phyloP scores from a whole-genome alignment of 768 basidiomycete species.

The Leccinum arenicola region DNA sequence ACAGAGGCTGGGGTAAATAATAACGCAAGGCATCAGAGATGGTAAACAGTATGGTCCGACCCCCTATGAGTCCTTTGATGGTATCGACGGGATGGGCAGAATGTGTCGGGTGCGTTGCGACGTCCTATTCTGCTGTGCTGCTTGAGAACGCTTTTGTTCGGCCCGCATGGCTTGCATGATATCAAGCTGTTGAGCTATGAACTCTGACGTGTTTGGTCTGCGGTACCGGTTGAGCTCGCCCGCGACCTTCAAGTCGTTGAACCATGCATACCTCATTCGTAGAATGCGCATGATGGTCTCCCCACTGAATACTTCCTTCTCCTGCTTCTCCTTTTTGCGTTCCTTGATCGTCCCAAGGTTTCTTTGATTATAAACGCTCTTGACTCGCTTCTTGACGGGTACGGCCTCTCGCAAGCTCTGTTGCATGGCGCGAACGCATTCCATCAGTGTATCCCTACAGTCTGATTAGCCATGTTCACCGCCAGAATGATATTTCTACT shows the following conservation, averaged over 20 bases:
- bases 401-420: slow-evolving; percentile 73
- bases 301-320: slow-evolving; percentile 71
- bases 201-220: slow-evolving; percentile 80
- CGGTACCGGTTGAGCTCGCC: slow-evolving; percentile 2
- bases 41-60: neutral
- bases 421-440: slow-evolving; percentile 95
- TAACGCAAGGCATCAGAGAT: slow-evolving; percentile 23
- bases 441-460: slow-evolving; percentile 76
- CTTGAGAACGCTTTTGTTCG: slow-evolving; percentile 74
- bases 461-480: slow-evolving; percentile 6
- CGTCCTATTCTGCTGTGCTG: slow-evolving; percentile 57
- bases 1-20: slow-evolving; percentile 22
- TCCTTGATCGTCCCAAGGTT: slow-evolving; percentile 96
- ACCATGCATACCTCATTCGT: slow-evolving; percentile 78
- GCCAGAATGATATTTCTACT: slow-evolving; percentile 26
- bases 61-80: slow-evolving; percentile 20
- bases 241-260: neutral
- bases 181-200: slow-evolving; percentile 83
- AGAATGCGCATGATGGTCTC: slow-evolving; percentile 94
- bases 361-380: slow-evolving; percentile 89
- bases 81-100: slow-evolving; percentile 30
- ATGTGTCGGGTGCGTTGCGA: slow-evolving; percentile 48
- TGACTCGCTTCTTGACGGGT: slow-evolving; percentile 81
- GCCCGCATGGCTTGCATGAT: slow-evolving; percentile 81
- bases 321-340: slow-evolving; percentile 83